Base-by-base conservation (phyloP, 78 protist species). In the Dictyostelium firmibasis region DNA sequence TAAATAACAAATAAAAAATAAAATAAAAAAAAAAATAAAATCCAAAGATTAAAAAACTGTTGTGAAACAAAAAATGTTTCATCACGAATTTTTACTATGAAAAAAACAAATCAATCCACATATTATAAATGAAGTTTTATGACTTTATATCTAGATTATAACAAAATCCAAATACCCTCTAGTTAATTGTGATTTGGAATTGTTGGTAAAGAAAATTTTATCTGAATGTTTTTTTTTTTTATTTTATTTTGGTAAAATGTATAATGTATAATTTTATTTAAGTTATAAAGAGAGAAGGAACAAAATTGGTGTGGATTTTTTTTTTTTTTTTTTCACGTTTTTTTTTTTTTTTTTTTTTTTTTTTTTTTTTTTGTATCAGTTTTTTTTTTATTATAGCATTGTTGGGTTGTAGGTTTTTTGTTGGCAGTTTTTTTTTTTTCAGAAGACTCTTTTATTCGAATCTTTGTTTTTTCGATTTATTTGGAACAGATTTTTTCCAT, bases 401-500 rank as follows among this genome's bases (percentile, higher is more conserved):
- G 41, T 33, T 25, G 36, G 53, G 6, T 44, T 57, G 16, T 16
- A 20, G 16, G 16, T 57, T 57, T 57, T 57, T 57, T 57, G 16
- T 57, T 57, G 43, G 4, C 43, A 38, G 16, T 57, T 20, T 20
- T 18, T 57, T 5, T 0, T 57, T 20, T 53, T 53, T 4, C 16
- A 20, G 2, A 25, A 67, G 16, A 57, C 9, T 62, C 13, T 41
- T 41, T n/a, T 78, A 78, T 78, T 78, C 84, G 25, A 78, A 41
- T 81, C 85, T 81, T 50, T 81, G 64, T 50, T 36, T 81, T 81
- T 81, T 81, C 10, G 50, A 41, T 81, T 81, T 81, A 50, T 81
- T 81, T 81, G 85, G 85, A 47, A 47, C 44, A 1, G 85, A 81
- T 81, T 81, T 81, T 16, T 81, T 81, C 93, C 93, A 88, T 88